These are phyloP conservation scores for Aspergillus carlsbadensis DNA, from an alignment of 495 filamentous ascomycete species.

Conservation along the genomic window DNA sequence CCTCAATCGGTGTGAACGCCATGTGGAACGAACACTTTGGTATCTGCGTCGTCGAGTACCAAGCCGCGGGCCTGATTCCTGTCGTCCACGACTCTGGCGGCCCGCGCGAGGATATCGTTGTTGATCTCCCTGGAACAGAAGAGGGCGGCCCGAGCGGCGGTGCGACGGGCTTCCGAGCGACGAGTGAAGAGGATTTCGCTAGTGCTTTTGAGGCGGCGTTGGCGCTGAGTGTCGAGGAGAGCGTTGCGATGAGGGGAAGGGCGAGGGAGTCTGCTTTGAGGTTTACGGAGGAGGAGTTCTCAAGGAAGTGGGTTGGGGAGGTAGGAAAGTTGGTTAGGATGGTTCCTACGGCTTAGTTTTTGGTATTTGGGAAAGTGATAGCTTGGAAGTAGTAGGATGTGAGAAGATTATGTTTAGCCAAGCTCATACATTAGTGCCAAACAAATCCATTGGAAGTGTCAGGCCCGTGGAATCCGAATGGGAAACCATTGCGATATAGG, in stretches of 20 bases:
- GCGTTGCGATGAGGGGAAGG: constrained; percentile 66
- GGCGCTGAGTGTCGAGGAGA: constrained; percentile 62
- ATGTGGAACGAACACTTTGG: constrained; percentile 99
- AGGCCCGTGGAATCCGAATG: no score
- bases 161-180: constrained; percentile 84
- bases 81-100: constrained; percentile 93
- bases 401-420: no score
- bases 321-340: constrained; percentile 67
- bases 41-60: constrained; percentile 97
- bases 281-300: constrained; percentile 88
- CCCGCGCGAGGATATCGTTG: constrained; percentile 89
- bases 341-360: constrained; percentile 1
- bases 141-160: constrained; percentile 50
- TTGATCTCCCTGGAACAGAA: constrained; percentile 44
- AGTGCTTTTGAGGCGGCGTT: constrained; percentile 74
- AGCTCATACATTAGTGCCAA: no score
- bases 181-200: constrained; percentile 73
- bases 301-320: constrained; percentile 66
- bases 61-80: constrained; percentile 86
- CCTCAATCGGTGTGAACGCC: constrained; percentile 85
- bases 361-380: not conserved
- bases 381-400: not conserved
- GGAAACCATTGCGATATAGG: no score
- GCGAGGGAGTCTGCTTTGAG: constrained; percentile 73
- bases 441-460: no score